Evolutionary conservation across 2,329 filamentous ascomycete species (phyloP).

Genomic region (Apiospora kogelbergensis): DNA sequence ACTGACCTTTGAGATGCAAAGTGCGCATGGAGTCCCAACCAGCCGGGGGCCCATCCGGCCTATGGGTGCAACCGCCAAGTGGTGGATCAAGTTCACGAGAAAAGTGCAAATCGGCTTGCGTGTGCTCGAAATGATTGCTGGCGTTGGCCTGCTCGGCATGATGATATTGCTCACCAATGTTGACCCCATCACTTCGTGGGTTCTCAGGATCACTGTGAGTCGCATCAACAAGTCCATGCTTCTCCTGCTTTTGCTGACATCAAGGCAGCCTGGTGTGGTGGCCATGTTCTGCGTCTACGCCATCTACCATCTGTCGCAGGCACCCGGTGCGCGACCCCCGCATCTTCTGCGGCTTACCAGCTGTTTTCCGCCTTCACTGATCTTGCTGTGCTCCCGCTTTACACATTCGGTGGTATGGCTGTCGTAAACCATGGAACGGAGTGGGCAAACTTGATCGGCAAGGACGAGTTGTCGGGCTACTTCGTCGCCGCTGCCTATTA

Average conservation of each 20-base stretch:
- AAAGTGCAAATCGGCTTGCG: slow-evolving; percentile 69
- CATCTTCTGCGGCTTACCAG: slow-evolving; percentile 85
- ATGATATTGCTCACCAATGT: slow-evolving; percentile 75
- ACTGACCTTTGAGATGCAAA: slow-evolving; percentile 25
- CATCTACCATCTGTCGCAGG: slow-evolving; percentile 75
- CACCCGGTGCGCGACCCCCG: slow-evolving; percentile 71
- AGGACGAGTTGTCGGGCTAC: slow-evolving; percentile 49
- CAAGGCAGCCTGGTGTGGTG: slow-evolving; percentile 69
- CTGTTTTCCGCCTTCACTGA: slow-evolving; percentile 79
- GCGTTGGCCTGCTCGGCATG: slow-evolving; percentile 70
- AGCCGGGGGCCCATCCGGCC: slow-evolving; percentile 60
- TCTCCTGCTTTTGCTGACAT: slow-evolving; percentile 17
- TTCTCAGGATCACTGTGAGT: slow-evolving; percentile 74
- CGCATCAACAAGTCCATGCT: not conserved
- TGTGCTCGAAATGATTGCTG: slow-evolving; percentile 64
- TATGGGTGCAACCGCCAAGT: slow-evolving; percentile 71
- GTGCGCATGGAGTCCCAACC: slow-evolving; percentile 62
- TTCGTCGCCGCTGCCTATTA: slow-evolving; percentile 71
- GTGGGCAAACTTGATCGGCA: slow-evolving; percentile 70
- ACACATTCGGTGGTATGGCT: slow-evolving; percentile 53
- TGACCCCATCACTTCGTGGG: slow-evolving; percentile 66
- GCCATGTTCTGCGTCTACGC: slow-evolving; percentile 73
- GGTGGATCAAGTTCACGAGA: slow-evolving; percentile 68
- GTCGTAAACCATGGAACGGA: slow-evolving; percentile 41
- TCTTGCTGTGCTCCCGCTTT: slow-evolving; percentile 53